Evolutionary conservation across 2,329 filamentous ascomycete genomes (phyloP).

Genomic region (Penicillium sp.): DNA sequence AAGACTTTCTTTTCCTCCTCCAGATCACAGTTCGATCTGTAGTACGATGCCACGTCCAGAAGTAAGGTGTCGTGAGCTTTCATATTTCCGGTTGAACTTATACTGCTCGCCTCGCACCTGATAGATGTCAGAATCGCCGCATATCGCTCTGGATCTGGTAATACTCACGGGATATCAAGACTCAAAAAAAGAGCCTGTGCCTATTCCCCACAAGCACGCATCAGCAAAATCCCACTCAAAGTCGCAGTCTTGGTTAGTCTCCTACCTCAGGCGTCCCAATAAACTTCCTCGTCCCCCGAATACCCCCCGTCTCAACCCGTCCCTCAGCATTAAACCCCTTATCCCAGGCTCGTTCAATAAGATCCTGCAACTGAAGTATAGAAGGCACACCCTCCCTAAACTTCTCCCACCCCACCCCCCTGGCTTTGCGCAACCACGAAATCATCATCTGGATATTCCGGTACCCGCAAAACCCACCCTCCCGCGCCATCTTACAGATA

Average conservation of each 20-base stretch:
- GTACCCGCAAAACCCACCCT: slow-evolving; percentile 94
- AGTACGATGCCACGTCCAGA: slow-evolving; percentile 77
- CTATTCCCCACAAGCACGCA: slow-evolving; percentile 54
- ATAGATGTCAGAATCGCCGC: too few species aligned
- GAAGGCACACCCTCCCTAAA: slow-evolving; percentile 62
- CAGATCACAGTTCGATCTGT: slow-evolving; percentile 58
- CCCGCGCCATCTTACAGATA: slow-evolving; percentile 77
- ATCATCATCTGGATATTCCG: slow-evolving; percentile 91
- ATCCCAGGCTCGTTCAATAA: slow-evolving; percentile 89
- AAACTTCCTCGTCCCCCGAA: slow-evolving; percentile 87
- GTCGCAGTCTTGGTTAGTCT: too few species aligned
- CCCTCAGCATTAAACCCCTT: slow-evolving; percentile 76
- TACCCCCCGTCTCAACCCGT: slow-evolving; percentile 80
- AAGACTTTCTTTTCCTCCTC: slow-evolving; percentile 65
- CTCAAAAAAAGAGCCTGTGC: slow-evolving; percentile 77
- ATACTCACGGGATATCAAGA: slow-evolving; percentile 68
- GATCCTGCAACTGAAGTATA: slow-evolving; percentile 81
- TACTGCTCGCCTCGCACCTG: slow-evolving; percentile 65
- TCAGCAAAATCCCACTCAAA: too few species aligned
- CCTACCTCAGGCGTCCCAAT: slow-evolving; percentile 94
- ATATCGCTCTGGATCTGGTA: too few species aligned
- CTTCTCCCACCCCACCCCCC: slow-evolving; percentile 37
- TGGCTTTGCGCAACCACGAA: slow-evolving; percentile 71
- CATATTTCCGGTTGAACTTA: slow-evolving; percentile 53
- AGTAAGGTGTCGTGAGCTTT: slow-evolving; percentile 60